A percentile compares a stretch with the other conserved stretches of the same genome.
phyloP scores from a whole-genome alignment of 495 filamentous ascomycete genomes.

The Bathelium albidoporum region DNA sequence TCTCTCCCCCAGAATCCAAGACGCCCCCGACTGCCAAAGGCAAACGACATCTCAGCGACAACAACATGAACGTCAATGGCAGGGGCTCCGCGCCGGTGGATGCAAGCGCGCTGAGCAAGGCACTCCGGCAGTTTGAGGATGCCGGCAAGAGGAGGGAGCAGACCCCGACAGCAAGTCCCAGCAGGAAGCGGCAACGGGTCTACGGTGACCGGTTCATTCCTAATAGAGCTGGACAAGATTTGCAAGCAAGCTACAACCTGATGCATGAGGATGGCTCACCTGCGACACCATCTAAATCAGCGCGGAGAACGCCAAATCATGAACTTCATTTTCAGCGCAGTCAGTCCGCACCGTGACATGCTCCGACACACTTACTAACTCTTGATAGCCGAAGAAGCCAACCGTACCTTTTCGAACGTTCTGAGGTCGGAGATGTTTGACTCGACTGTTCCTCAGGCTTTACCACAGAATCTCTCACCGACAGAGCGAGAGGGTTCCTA shows the following conservation, averaged over 20 bases:
- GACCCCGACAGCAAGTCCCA: slow-evolving; percentile 67
- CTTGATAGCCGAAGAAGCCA: slow-evolving; percentile 79
- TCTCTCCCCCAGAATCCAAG: slow-evolving; percentile 36
- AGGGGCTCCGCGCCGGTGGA: slow-evolving; percentile 49
- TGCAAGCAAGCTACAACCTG: slow-evolving; percentile 82
- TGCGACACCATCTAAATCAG: slow-evolving; percentile 73
- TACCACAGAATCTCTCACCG: slow-evolving; percentile 54
- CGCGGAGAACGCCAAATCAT: slow-evolving; percentile 75
- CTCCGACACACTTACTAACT: slow-evolving; percentile 32
- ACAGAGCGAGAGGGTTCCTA: slow-evolving; percentile 53
- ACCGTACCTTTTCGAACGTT: slow-evolving; percentile 79
- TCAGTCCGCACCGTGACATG: slow-evolving; percentile 35
- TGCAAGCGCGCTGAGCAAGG: slow-evolving; percentile 49
- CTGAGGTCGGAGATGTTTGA: slow-evolving; percentile 87
- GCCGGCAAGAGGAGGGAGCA: slow-evolving; percentile 52
- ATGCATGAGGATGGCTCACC: slow-evolving; percentile 83
- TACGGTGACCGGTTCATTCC: slow-evolving; percentile 94
- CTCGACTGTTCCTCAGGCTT: slow-evolving; percentile 70
- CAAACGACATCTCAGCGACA: slow-evolving; percentile 31
- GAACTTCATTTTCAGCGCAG: slow-evolving; percentile 91
- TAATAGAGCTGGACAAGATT: slow-evolving; percentile 82
- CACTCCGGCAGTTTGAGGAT: slow-evolving; percentile 53
- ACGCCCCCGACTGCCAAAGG: slow-evolving; percentile 34
- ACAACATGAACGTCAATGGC: slow-evolving; percentile 22
- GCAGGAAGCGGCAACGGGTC: slow-evolving; percentile 74